Conservation (phyloP, 768 basidiomycete genomes). For the Pisolithus microcarpus region DNA sequence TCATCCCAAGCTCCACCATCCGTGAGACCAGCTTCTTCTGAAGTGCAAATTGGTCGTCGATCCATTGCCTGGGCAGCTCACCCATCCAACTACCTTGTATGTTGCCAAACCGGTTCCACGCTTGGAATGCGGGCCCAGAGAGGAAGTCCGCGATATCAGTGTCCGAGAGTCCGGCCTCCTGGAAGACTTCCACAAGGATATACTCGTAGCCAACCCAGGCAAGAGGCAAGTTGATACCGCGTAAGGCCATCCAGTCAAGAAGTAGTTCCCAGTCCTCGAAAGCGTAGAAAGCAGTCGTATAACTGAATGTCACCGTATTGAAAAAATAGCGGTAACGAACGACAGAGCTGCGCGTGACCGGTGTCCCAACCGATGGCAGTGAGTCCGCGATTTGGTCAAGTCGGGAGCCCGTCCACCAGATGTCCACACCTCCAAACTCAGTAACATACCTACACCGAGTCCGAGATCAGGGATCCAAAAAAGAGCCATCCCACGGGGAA, state of each 20-base stretch:
- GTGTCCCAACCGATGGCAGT: constrained; percentile 26
- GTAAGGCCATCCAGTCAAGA: constrained; percentile 36
- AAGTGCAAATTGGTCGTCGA: constrained; percentile 31
- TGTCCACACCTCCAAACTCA: constrained; percentile 31
- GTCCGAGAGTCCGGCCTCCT: constrained; percentile 31
- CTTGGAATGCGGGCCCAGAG: constrained; percentile 34
- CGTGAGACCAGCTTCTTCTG: constrained; percentile 31
- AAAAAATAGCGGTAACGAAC: constrained; percentile 36
- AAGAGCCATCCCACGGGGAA: background rate
- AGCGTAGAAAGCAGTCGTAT: constrained; percentile 34
- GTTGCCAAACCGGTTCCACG: constrained; percentile 40
- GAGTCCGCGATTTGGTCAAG: constrained; percentile 23
- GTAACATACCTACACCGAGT: constrained; percentile 29
- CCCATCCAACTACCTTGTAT: constrained; percentile 36
- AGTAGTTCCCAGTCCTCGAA: constrained; percentile 34
- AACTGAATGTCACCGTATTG: constrained; percentile 38
- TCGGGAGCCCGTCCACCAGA: constrained; percentile 39
- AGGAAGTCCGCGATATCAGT: constrained; percentile 29
- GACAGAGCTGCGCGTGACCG: constrained; percentile 27
- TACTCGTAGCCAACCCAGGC: constrained; percentile 38
- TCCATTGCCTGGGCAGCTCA: constrained; percentile 30
- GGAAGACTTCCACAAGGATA: constrained; percentile 30
- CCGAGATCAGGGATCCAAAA: background rate
- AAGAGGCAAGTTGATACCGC: constrained; percentile 35
- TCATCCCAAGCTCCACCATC: constrained; percentile 38